Evolutionary conservation across 257 asterid genomes (phyloP).

Genomic region (Primulina eburnea): DNA sequence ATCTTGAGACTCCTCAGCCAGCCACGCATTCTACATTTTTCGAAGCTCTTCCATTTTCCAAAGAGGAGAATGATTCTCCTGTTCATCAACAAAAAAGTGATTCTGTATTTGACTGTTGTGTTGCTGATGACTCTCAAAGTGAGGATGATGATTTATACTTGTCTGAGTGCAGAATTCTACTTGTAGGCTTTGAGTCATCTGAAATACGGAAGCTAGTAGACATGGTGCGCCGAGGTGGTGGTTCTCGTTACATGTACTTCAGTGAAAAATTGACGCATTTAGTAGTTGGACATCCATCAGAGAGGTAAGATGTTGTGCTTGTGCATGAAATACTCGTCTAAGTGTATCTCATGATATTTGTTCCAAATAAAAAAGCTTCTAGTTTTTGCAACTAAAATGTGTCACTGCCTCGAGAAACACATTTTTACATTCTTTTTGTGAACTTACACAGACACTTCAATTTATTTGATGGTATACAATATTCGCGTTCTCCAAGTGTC

Average conservation of each 20-base stretch:
- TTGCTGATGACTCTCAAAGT: constrained; percentile 86
- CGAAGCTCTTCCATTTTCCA: constrained; percentile 44
- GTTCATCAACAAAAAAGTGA: constrained; percentile 36
- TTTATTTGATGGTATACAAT: constrained; percentile 9
- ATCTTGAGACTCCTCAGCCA: constrained; percentile 42
- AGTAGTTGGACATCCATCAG: constrained; percentile 81
- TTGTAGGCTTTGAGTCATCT: constrained; percentile 81
- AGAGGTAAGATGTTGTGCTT: constrained; percentile 52
- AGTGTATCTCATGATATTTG: constrained; percentile 21
- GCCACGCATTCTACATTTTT: constrained; percentile 33
- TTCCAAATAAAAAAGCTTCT: constrained; percentile 14
- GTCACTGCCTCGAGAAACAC: not conserved
- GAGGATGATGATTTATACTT: constrained; percentile 81
- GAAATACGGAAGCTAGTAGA: constrained; percentile 77
- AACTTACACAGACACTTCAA: constrained; percentile 3
- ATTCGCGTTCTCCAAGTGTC: constrained; percentile 11
- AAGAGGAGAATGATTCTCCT: constrained; percentile 39
- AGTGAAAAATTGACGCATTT: constrained; percentile 84
- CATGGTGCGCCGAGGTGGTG: constrained; percentile 94
- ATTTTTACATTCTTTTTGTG: not conserved
- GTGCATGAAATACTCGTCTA: constrained; percentile 23
- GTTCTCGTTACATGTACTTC: constrained; percentile 85
- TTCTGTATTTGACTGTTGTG: constrained; percentile 38
- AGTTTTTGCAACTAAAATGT: constrained; percentile 1
- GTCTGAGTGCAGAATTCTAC: constrained; percentile 83